These are phyloP conservation scores for Phytophthora tubulina DNA, from an alignment of 352 stramenopile genomes.

Conservation along the genomic window DNA sequence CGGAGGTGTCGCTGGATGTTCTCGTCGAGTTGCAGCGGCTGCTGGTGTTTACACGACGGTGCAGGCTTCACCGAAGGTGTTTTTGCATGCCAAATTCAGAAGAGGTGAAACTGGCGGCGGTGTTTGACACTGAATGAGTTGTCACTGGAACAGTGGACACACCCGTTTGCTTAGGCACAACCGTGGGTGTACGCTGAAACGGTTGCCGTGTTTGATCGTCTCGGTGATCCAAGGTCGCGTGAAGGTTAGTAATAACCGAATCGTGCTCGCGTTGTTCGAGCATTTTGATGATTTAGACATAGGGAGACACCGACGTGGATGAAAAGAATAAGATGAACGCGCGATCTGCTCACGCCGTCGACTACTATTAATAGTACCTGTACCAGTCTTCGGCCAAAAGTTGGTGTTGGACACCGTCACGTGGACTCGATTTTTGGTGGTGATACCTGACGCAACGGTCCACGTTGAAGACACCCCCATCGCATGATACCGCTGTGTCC, in stretches of 20 bases:
- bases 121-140: conserved; percentile 24
- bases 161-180: background rate
- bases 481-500: background rate
- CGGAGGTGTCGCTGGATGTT: conserved; percentile 34
- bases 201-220: background rate
- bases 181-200: background rate
- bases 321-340: background rate
- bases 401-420: conserved; percentile 18
- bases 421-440: conserved; percentile 16
- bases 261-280: conserved; percentile 8
- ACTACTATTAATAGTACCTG: background rate
- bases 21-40: conserved; percentile 36
- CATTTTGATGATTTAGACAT: background rate
- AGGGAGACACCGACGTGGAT: background rate
- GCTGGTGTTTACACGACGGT: conserved; percentile 4
- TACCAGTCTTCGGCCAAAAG: background rate
- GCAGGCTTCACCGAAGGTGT: too few relatives aligned
- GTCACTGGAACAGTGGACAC: background rate
- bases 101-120: conserved; percentile 10
- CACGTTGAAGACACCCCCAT: conserved; percentile 13
- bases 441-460: conserved; percentile 5
- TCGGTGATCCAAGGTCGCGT: conserved; percentile 8
- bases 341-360: background rate
- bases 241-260: conserved; percentile 6
- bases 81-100: conserved; percentile 8